Percentiles rank a stretch among this genome's conserved stretches.
phyloP scores from a whole-genome alignment of 306 rosid genomes.

The Geum urbanum region DNA sequence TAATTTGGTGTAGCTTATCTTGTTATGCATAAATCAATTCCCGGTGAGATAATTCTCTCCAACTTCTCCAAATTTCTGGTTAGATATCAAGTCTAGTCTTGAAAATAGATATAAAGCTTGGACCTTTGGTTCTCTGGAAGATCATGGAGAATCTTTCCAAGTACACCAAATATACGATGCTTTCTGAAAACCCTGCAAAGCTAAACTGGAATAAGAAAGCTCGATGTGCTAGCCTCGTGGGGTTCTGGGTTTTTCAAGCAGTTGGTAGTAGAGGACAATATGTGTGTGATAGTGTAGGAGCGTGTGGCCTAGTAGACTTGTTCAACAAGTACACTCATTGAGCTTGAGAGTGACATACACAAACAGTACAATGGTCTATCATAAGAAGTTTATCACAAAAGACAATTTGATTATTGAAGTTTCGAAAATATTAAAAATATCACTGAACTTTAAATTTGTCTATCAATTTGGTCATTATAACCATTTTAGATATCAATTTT shows the following conservation, averaged over 20 bases:
- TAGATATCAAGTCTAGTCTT: neutral
- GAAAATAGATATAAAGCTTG: neutral
- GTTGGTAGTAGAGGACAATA: neutral
- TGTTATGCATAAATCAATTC: neutral
- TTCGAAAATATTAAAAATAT: no score
- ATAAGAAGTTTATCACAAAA: neutral
- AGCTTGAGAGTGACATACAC: neutral
- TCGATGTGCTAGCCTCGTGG: neutral
- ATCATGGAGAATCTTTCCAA: neutral
- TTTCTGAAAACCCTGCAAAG: constrained; percentile 1
- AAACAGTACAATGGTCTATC: neutral
- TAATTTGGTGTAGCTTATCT: neutral
- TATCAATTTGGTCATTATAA: no score
- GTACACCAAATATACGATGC: neutral
- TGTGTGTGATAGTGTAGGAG: neutral
- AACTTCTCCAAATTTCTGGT: neutral
- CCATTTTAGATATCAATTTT: no score
- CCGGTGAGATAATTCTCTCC: neutral
- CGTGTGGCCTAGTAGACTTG: neutral
- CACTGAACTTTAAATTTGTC: no score
- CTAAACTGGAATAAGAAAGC: neutral
- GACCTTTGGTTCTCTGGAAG: neutral
- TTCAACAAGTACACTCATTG: neutral
- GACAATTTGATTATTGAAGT: no score
- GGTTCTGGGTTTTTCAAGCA: neutral